Conservation (phyloP, 1,139 yeast genomes). For the Nakaseomyces delphensis region DNA sequence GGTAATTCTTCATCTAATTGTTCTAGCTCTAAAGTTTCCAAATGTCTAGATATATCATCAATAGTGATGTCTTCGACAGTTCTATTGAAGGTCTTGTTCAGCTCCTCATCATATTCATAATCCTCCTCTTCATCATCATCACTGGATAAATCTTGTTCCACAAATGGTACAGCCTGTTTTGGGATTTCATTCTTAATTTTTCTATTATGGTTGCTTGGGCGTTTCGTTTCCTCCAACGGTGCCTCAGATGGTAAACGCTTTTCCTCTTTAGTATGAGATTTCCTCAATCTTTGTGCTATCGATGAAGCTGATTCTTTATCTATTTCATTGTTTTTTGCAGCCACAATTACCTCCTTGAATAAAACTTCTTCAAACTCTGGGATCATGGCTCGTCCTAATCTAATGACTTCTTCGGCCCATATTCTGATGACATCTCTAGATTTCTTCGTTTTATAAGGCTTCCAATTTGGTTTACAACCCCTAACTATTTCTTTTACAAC, state of each 20-base stretch:
- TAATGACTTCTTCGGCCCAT: slow-evolving; percentile 65
- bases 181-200: slow-evolving; percentile 9
- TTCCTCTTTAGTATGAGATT: slow-evolving; percentile 15
- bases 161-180: slow-evolving; percentile 21
- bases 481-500: slow-evolving; percentile 58
- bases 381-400: slow-evolving; percentile 60
- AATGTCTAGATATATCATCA: slow-evolving; percentile 32
- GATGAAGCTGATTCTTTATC: slow-evolving; percentile 8
- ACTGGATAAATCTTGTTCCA: slow-evolving; percentile 25
- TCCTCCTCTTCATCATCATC: slow-evolving; percentile 32
- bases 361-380: slow-evolving; percentile 36
- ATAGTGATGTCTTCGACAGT: slow-evolving; percentile 34
- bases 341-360: slow-evolving; percentile 14
- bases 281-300: slow-evolving; percentile 21
- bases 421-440: slow-evolving; percentile 38
- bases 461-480: slow-evolving; percentile 66
- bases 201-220: not conserved
- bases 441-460: slow-evolving; percentile 41
- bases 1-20: slow-evolving; percentile 17
- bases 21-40: slow-evolving; percentile 30
- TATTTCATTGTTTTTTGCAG: slow-evolving; percentile 4
- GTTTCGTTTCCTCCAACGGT: not conserved
- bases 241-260: slow-evolving; percentile 7
- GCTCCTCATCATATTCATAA: slow-evolving; percentile 31
- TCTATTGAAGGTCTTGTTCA: slow-evolving; percentile 32